These are phyloP conservation scores for Arthroderma uncinatum DNA, from an alignment of 2,329 filamentous ascomycete species.

Conservation along the genomic window DNA sequence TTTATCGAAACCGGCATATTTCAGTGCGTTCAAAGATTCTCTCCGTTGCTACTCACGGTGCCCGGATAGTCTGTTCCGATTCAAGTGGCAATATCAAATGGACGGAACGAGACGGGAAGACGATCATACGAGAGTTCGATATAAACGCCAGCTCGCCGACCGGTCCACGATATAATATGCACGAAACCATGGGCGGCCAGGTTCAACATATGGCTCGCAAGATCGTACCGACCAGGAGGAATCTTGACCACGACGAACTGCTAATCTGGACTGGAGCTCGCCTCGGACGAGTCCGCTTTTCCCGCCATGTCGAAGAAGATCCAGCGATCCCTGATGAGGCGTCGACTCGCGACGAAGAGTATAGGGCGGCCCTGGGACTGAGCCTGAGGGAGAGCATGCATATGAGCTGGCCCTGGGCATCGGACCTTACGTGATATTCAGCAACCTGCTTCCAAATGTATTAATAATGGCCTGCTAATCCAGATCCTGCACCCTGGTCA, in stretches of 20 bases:
- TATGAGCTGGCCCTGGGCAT: no score
- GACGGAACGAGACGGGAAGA: constrained; percentile 71
- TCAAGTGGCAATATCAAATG: constrained; percentile 76
- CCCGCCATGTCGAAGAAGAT: constrained; percentile 25
- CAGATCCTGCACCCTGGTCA: not conserved
- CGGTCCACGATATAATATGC: constrained; percentile 14
- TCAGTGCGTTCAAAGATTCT: constrained; percentile 70
- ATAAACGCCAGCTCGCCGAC: constrained; percentile 36
- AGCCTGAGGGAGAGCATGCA: not conserved
- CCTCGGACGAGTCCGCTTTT: constrained; percentile 60
- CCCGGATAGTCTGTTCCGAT: constrained; percentile 70
- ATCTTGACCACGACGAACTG: constrained; percentile 50
- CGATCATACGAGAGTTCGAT: constrained; percentile 45
- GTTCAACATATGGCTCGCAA: constrained; percentile 65
- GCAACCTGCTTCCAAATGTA: not conserved
- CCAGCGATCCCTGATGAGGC: no score
- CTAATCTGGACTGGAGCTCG: constrained; percentile 82
- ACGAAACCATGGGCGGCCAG: constrained; percentile 36
- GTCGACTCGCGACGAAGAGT: not conserved
- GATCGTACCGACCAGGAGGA: constrained; percentile 50
- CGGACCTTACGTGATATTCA: no score
- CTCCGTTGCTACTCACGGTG: constrained; percentile 70
- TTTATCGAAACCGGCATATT: constrained; percentile 70
- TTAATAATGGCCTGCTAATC: not conserved
- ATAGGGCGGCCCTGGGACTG: not conserved